A percentile compares a stretch with the other conserved stretches of the same genome.
phyloP scores from a whole-genome alignment of 148 eudicot genomes.

The Linanthus parryae region DNA sequence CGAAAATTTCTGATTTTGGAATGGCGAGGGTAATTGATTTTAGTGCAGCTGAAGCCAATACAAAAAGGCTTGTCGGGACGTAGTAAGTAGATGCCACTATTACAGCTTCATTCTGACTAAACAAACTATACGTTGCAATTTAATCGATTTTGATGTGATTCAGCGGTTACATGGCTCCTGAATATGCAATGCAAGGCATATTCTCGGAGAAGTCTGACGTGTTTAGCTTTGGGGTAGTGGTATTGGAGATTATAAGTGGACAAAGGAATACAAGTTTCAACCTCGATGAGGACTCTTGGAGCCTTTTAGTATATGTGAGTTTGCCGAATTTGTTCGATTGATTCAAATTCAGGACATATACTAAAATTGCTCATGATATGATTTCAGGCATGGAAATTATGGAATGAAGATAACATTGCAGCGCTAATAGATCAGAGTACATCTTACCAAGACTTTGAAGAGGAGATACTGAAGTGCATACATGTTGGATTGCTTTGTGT shows the following conservation, averaged over 20 bases:
- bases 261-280: constrained; percentile 9
- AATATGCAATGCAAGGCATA: constrained; percentile 18
- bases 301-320: constrained; percentile 17
- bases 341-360: not conserved
- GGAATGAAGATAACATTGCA: constrained; percentile 13
- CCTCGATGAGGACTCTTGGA: not conserved
- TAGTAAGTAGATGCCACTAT: constrained; percentile 33
- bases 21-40: constrained; percentile 56
- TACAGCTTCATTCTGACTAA: not conserved
- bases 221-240: constrained; percentile 18
- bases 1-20: constrained; percentile 54
- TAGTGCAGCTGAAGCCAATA: constrained; percentile 43
- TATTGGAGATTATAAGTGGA: constrained; percentile 11
- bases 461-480: constrained; percentile 24
- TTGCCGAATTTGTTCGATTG: not conserved
- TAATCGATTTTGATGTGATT: not conserved
- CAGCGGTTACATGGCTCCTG: constrained; percentile 14
- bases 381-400: constrained; percentile 34
- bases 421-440: constrained; percentile 21
- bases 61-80: constrained; percentile 56
- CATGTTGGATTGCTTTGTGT: constrained; percentile 21
- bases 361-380: not conserved
- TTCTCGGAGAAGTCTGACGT: constrained; percentile 21
- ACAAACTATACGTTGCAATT: no score
- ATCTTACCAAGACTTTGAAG: not conserved